These are phyloP conservation scores for Hanseniaspora clermontiae DNA, from an alignment of 805 yeast species.

Conservation along the genomic window DNA sequence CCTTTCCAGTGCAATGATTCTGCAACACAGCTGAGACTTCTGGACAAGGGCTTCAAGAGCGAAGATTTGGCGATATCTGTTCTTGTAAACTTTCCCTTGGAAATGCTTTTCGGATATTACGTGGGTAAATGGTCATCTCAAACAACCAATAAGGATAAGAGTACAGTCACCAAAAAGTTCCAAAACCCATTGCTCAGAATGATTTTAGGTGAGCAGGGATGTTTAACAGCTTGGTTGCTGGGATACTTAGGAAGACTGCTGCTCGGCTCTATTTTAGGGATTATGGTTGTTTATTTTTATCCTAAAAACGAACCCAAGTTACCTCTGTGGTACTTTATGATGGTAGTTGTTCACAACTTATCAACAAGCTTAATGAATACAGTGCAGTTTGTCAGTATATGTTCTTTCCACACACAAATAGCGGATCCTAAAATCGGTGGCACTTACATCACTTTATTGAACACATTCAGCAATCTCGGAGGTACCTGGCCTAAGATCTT, in stretches of 20 bases:
- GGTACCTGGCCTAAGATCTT: conserved; percentile 96
- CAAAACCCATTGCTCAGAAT: conserved; percentile 11
- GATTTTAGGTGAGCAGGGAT: conserved; percentile 32
- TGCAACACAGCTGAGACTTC: conserved; percentile 79
- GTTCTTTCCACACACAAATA: conserved; percentile 88
- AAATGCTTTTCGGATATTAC: conserved; percentile 85
- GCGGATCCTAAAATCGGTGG: conserved; percentile 97
- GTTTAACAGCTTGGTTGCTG: conserved; percentile 78
- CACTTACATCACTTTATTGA: conserved; percentile 91
- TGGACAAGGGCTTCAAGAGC: conserved; percentile 83
- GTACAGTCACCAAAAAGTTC: background rate
- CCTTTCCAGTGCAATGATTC: conserved; percentile 95
- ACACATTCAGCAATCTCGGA: conserved; percentile 83
- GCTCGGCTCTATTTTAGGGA: conserved; percentile 63
- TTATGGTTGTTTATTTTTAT: conserved; percentile 54
- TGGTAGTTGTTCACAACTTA: conserved; percentile 71
- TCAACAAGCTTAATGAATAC: conserved; percentile 87
- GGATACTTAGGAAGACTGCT: conserved; percentile 70
- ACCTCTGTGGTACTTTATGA: conserved; percentile 40
- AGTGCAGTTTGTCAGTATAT: conserved; percentile 83
- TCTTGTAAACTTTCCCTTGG: conserved; percentile 89
- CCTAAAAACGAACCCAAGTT: conserved; percentile 39
- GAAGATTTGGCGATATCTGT: conserved; percentile 91
- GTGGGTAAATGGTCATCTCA: conserved; percentile 93
- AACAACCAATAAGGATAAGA: background rate